Base-by-base conservation (phyloP, 2,329 filamentous ascomycete species). In the Aspergillus sp. region DNA sequence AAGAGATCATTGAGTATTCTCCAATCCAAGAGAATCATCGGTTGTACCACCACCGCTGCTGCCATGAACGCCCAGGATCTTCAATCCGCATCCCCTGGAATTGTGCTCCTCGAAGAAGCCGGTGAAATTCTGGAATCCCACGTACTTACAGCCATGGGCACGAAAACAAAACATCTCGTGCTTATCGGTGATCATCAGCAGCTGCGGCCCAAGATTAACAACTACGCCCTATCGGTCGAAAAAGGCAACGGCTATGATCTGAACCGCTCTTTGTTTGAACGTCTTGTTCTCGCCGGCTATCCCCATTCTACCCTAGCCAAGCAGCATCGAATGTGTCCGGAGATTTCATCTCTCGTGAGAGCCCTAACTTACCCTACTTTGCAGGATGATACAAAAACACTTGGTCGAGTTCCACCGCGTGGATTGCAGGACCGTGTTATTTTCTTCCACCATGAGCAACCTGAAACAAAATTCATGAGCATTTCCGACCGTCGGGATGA, bases 111-210 rank as follows among this genome's bases (percentile, higher is more conserved):
- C 0, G 85, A 89, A 58, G 85, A 89, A 60, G 85, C 84, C 0
- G 85, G 83, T 1, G 85, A 89, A 49, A 85, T 89, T 4, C 68
- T 88, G 0, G 85, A 89, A 58, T 73, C 74, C 2, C 85, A 88
- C 50, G 70, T 85, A 2, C 61, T 88, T 0, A 77, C 84, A 0
- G 77, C 85, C 0, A 53, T 88, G 44, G 68, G 71, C 0, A 59
- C 74, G 0, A 62, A 72, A 0, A 78, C 78, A 0, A 75, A 85
- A 46, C 82, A 88, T 33, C 58, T 88, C 1, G 74, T 88, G 0
- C 61, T 87, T 2, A 88, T 89, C 8, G 86, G 86, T 0, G 86
- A 89, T 42, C 85, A 89, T 57, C 77, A 84, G 43, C 86, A 89
- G 49, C 72, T 89, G 0, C 77, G 84, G 0, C 86, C 85, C 0